Evolutionary conservation across 768 basidiomycete species (phyloP).

Genomic region (Holtermannia corniformis): DNA sequence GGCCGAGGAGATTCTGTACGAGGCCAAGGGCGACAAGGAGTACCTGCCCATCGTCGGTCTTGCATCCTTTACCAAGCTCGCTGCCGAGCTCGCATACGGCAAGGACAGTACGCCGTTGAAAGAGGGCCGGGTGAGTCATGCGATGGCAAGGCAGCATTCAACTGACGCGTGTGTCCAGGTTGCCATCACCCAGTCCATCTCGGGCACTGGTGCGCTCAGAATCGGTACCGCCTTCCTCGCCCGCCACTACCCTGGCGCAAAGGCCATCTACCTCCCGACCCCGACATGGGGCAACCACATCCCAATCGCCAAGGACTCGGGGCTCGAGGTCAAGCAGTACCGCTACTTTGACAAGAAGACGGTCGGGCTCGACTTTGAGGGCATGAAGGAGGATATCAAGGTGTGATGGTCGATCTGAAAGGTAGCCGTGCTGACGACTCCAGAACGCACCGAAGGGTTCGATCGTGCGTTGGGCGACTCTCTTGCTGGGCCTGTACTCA

Average conservation of each 20-base stretch:
- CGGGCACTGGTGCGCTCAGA: conserved; percentile 93
- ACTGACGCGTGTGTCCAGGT: conserved; percentile 46
- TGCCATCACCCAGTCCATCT: conserved; percentile 84
- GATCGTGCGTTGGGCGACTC: conserved; percentile 44
- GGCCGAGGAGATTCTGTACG: conserved; percentile 54
- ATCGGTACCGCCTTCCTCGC: conserved; percentile 88
- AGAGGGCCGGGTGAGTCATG: conserved; percentile 51
- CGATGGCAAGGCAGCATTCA: not conserved
- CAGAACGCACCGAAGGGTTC: conserved; percentile 61
- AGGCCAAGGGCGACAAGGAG: conserved; percentile 78
- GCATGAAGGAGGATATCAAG: conserved; percentile 75
- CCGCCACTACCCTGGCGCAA: conserved; percentile 65
- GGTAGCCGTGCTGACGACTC: conserved; percentile 28
- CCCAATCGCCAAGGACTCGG: conserved; percentile 82
- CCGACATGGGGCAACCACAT: conserved; percentile 95
- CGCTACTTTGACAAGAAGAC: conserved; percentile 71
- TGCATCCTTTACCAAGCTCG: conserved; percentile 70
- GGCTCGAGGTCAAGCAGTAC: conserved; percentile 75
- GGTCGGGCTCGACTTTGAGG: conserved; percentile 85
- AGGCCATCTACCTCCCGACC: conserved; percentile 72
- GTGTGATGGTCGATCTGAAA: conserved; percentile 44
- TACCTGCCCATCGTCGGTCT: conserved; percentile 94
- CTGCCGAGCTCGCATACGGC: conserved; percentile 81
- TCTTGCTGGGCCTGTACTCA: conserved; percentile 4
- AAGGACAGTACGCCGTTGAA: conserved; percentile 62